phyloP scores from a whole-genome alignment of 345 rosid species.

The Ceriops zippeliana region DNA sequence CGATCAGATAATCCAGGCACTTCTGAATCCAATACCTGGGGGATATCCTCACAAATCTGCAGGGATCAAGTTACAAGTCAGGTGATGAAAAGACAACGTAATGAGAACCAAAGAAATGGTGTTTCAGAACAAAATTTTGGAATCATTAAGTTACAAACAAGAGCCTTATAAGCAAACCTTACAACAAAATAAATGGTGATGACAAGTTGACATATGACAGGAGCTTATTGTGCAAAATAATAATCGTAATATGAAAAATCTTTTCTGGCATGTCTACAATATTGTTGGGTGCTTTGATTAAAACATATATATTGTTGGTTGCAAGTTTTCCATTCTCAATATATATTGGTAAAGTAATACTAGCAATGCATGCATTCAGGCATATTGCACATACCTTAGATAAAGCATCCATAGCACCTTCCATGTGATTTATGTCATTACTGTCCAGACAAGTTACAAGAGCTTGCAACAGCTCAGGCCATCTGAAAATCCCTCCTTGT shows the following conservation, averaged over 20 bases:
- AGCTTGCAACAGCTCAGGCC: slow-evolving; percentile 90
- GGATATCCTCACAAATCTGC: slow-evolving; percentile 94
- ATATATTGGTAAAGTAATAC: neutral
- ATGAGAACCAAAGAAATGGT: neutral
- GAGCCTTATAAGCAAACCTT: no score
- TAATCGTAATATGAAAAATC: no score
- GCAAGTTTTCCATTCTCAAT: neutral
- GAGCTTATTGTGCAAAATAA: no score
- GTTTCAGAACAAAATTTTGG: neutral
- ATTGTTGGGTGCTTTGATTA: no score
- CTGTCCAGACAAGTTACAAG: slow-evolving; percentile 80
- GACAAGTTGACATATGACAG: no score
- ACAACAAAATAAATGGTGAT: no score
- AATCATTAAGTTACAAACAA: neutral
- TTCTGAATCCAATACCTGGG: slow-evolving; percentile 82
- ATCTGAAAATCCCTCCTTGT: slow-evolving; percentile 60
- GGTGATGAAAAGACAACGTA: neutral
- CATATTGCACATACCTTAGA: slow-evolving; percentile 59
- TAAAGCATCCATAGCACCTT: slow-evolving; percentile 97
- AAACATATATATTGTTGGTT: no score
- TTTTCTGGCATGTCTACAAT: no score
- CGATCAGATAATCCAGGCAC: slow-evolving; percentile 84
- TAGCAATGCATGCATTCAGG: neutral
- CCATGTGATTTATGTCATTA: slow-evolving; percentile 84
- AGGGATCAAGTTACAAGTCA: neutral